Percentiles rank a stretch among this genome's conserved stretches.
Evolutionary conservation across 1,139 yeast species (phyloP).

Genomic region (Blastobotrys serpentis): DNA sequence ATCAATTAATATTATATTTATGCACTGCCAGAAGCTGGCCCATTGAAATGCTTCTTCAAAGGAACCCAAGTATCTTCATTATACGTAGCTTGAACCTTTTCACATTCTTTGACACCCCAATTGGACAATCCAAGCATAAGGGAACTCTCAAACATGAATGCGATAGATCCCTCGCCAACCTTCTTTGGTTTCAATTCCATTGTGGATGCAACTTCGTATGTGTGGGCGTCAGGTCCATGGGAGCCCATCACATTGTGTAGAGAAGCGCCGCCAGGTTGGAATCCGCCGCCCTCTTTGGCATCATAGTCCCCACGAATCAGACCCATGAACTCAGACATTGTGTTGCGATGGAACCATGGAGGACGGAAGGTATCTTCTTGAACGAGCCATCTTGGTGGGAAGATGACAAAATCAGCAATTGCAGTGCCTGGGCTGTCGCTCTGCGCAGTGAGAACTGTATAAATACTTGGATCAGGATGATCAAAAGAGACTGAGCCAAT

Average conservation of each 20-base stretch:
- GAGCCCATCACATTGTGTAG: constrained; percentile 36
- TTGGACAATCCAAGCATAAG: constrained; percentile 28
- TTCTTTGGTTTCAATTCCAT: constrained; percentile 27
- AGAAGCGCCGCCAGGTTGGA: constrained; percentile 37
- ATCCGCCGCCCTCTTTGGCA: constrained; percentile 33
- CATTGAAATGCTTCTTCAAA: constrained; percentile 21
- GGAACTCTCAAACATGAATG: constrained; percentile 34
- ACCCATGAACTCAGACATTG: constrained; percentile 37
- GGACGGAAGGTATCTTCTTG: constrained; percentile 36
- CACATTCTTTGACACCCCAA: constrained; percentile 28
- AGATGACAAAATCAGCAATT: constrained; percentile 36
- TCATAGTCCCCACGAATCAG: constrained; percentile 34
- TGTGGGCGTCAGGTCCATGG: constrained; percentile 34
- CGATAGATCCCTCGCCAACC: constrained; percentile 34
- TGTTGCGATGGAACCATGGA: constrained; percentile 36
- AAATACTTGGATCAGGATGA: constrained; percentile 35
- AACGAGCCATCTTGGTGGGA: constrained; percentile 37
- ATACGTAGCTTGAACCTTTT: constrained; percentile 28
- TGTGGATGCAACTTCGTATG: constrained; percentile 30
- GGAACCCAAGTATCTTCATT: constrained; percentile 31
- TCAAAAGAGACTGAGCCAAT: constrained; percentile 35
- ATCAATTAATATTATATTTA: background rate
- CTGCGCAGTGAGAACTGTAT: constrained; percentile 34
- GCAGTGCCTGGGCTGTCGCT: constrained; percentile 33
- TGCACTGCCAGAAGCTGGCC: constrained; percentile 17